Base-by-base conservation (phyloP, 345 rosid genomes). In the Geranium brycei region DNA sequence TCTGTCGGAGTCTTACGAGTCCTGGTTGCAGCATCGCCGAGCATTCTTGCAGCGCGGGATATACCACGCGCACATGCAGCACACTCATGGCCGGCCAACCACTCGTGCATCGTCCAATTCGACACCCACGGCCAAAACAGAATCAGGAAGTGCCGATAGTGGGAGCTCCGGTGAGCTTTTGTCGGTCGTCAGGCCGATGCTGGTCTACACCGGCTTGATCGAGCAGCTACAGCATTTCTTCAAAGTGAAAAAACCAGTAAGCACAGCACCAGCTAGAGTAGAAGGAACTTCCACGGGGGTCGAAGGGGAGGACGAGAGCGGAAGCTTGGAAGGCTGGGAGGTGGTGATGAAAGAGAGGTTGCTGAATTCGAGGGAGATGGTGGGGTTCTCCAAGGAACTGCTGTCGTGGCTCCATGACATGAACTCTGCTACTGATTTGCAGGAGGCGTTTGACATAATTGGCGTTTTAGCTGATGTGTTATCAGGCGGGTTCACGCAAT, bases 51-150 rank as follows among this genome's bases (percentile, higher is more conserved):
- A 83, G 53, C 83, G 97, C 12, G 99, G 96, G 55, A 88, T 93
- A 72, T 87, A 86, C 82, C 95, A 86, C 41, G 88, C 97, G 0
- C 81, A 82, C 77, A 82, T 93, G 99, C 99, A 90, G 76, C 96
- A 83, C 75, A 71, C 81, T 38, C 96, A 88, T 57, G 84, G 91
- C n/a, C 80, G 96, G 56, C 62, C 86, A 62, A 61, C 83, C 18
- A 66, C 81, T 59, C 79, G 75, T 16, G 30, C 68, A 60, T 40
- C 79, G 17, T 66, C 85, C 19, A 17, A 67, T 47, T 60, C 80
- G 58, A 30, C 79, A 7, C 63, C 74, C 61, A 28, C 58, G 0
- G 72, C 58, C 28, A 78, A 76, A 66, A 31, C 53, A 4, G 91
- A 84, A 66, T 58, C 91, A 58, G 82, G 83, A 65, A 75, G 75